Conservation (phyloP, 2,329 filamentous ascomycete genomes). For the Proliferodiscus dingleyae region DNA sequence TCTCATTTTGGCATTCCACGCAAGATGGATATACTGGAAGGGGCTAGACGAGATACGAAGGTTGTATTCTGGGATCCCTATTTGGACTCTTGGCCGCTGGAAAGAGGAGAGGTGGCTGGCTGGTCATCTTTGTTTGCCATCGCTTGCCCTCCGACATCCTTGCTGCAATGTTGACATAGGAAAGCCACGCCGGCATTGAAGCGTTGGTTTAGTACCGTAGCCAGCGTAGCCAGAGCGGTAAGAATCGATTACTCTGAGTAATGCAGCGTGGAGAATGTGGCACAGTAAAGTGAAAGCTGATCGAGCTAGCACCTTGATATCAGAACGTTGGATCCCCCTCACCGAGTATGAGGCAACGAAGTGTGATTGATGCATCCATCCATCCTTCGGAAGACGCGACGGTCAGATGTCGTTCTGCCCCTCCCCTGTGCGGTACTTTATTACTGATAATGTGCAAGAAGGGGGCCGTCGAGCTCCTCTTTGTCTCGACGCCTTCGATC, state of each 20-base stretch:
- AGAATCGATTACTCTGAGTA: background rate
- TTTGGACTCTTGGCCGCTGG: background rate
- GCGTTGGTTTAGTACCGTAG: background rate
- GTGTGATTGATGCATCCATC: background rate
- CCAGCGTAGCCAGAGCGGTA: background rate
- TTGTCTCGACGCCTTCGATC: background rate
- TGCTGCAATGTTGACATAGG: conserved; percentile 2
- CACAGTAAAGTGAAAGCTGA: background rate
- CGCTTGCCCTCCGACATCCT: background rate
- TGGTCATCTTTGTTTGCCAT: background rate
- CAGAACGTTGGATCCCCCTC: background rate
- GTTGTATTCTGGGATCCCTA: background rate
- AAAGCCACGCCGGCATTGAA: background rate
- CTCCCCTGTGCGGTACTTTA: no score
- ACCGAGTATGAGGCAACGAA: background rate
- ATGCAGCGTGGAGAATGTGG: conserved; percentile 3
- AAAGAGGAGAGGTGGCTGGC: conserved; percentile 6
- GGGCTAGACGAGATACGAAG: conserved; percentile 2
- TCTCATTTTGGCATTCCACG: background rate
- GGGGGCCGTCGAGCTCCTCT: background rate
- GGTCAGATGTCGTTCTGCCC: no score
- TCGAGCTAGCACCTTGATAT: background rate
- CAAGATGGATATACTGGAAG: conserved; percentile 1
- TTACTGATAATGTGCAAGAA: background rate
- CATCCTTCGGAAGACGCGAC: no score